phyloP scores from a whole-genome alignment of 2,329 filamentous ascomycete genomes.

The Exophiala aquamarina region DNA sequence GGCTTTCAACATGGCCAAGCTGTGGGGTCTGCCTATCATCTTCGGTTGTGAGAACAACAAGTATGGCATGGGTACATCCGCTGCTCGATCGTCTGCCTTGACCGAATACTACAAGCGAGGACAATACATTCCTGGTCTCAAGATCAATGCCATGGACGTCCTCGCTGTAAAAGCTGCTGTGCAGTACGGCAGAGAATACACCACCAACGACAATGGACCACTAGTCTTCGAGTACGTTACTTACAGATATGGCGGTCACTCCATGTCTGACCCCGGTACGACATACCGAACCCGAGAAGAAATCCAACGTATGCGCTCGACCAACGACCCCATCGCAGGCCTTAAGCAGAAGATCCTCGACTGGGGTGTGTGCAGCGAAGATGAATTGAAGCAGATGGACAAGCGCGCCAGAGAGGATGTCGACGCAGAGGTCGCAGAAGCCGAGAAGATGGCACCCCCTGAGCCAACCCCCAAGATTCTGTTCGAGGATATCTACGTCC shows the following conservation, averaged over 20 bases:
- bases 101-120: slow-evolving; percentile 99
- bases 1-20: slow-evolving; percentile 99
- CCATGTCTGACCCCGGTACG: slow-evolving; percentile 99
- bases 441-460: slow-evolving; percentile 82
- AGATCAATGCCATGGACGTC: slow-evolving; percentile 99
- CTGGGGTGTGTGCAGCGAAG: slow-evolving; percentile 87
- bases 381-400: slow-evolving; percentile 94
- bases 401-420: slow-evolving; percentile 86
- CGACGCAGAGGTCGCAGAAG: slow-evolving; percentile 84
- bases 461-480: slow-evolving; percentile 79
- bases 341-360: slow-evolving; percentile 98
- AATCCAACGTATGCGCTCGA: slow-evolving; percentile 98
- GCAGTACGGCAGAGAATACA: slow-evolving; percentile 88
- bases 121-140: slow-evolving; percentile 98
- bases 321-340: slow-evolving; percentile 96
- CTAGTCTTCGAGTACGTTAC: slow-evolving; percentile 98
- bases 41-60: slow-evolving; percentile 99
- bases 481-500: slow-evolving; percentile 95
- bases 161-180: slow-evolving; percentile 96
- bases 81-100: slow-evolving; percentile 87
- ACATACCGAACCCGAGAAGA: slow-evolving; percentile 99
- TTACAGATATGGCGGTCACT: slow-evolving; percentile 98
- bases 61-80: slow-evolving; percentile 98
- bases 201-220: slow-evolving; percentile 79
- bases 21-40: slow-evolving; percentile 93